Evolutionary conservation across 805 yeast species (phyloP).

Genomic region (Brettanomyces sp.): DNA sequence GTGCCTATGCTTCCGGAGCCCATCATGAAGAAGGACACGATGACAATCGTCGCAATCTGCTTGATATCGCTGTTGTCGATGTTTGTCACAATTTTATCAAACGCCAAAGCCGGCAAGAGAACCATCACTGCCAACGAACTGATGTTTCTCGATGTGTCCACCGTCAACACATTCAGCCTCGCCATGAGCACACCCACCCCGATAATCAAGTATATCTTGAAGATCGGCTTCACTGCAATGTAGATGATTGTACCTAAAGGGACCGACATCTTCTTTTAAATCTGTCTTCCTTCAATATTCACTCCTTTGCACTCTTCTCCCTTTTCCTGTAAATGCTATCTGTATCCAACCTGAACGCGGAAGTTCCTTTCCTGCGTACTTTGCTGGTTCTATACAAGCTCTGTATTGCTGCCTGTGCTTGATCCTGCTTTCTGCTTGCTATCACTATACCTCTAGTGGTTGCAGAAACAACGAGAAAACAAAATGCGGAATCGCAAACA

Average conservation of each 20-base stretch:
- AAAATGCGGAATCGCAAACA: too few relatives aligned
- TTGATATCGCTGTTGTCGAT: constrained; percentile 61
- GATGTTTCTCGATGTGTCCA: constrained; percentile 61
- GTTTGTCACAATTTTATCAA: constrained; percentile 59
- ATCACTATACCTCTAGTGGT: too few relatives aligned
- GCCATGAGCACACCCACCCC: constrained; percentile 60
- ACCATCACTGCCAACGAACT: constrained; percentile 64
- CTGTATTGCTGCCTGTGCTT: too few relatives aligned
- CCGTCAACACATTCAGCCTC: constrained; percentile 50
- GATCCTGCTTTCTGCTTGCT: too few relatives aligned
- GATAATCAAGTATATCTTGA: constrained; percentile 69
- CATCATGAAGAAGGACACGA: constrained; percentile 39
- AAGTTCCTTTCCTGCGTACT: too few relatives aligned
- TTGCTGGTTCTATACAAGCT: too few relatives aligned
- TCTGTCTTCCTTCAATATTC: too few relatives aligned
- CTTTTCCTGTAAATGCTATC: too few relatives aligned
- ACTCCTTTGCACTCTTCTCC: too few relatives aligned
- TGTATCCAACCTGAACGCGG: too few relatives aligned
- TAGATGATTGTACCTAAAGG: constrained; percentile 59
- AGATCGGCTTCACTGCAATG: constrained; percentile 73
- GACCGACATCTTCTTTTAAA: not conserved
- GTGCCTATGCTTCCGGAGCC: constrained; percentile 8
- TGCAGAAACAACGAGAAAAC: too few relatives aligned
- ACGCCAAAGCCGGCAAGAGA: constrained; percentile 67
- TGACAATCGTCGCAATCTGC: constrained; percentile 54